A percentile compares a stretch with the other conserved stretches of the same genome.
Evolutionary conservation across 345 rosid genomes (phyloP).

Genomic region (Pelargonium nanum): DNA sequence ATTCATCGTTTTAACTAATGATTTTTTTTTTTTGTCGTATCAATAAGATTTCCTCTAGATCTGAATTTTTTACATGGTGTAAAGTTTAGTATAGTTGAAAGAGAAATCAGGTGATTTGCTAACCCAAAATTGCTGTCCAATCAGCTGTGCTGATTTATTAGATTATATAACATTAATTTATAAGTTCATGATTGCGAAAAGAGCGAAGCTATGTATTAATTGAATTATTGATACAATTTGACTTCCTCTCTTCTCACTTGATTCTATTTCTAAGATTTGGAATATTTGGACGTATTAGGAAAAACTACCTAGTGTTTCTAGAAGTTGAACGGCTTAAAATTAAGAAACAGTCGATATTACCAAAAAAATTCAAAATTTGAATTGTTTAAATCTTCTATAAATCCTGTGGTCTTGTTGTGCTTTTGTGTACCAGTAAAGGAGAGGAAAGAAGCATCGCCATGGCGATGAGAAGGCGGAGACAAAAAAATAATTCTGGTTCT

Average conservation of each 20-base stretch:
- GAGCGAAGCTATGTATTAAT: background rate
- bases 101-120: too few relatives aligned
- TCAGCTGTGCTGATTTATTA: too few relatives aligned
- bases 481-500: background rate
- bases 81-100: too few relatives aligned
- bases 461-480: background rate
- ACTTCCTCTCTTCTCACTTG: background rate
- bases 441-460: background rate
- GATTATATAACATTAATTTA: background rate
- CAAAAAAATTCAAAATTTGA: background rate
- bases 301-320: background rate
- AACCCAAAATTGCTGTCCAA: too few relatives aligned
- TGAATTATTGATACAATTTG: background rate
- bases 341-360: background rate
- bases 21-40: too few relatives aligned
- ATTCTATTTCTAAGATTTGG: background rate
- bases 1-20: too few relatives aligned
- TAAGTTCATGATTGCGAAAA: background rate
- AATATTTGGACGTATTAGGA: background rate
- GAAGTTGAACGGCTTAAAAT: too few relatives aligned
- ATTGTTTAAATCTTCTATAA: background rate
- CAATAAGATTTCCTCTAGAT: too few relatives aligned
- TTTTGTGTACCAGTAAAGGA: background rate
- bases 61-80: too few relatives aligned
- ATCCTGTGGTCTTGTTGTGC: background rate